Evolutionary conservation across 2,329 filamentous ascomycete genomes (phyloP).

Genomic region (Calonectria ilicicola): DNA sequence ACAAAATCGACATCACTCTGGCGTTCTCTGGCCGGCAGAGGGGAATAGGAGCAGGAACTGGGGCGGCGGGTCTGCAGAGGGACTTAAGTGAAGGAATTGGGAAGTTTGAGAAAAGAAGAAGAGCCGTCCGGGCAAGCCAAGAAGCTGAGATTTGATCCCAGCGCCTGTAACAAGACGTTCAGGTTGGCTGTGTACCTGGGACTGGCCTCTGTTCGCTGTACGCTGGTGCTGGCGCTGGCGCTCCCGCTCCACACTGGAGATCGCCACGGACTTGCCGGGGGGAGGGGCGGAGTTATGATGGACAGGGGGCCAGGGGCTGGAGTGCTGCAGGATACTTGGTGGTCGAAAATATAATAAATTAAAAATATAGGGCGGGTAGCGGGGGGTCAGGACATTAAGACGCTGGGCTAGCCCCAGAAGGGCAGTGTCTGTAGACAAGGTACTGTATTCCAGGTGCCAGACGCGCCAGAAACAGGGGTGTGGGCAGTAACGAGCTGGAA

Average conservation of each 20-base stretch:
- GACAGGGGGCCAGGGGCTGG: slow-evolving; percentile 34
- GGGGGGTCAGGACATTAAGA: background rate
- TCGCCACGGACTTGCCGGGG: slow-evolving; percentile 42
- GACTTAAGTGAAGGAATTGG: slow-evolving; percentile 23
- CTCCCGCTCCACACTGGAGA: slow-evolving; percentile 42
- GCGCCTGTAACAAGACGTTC: slow-evolving; percentile 27
- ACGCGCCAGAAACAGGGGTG: slow-evolving; percentile 10
- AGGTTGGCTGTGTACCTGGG: slow-evolving; percentile 37
- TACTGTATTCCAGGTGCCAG: slow-evolving; percentile 5
- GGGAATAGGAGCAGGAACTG: slow-evolving; percentile 21
- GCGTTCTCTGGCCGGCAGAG: slow-evolving; percentile 45
- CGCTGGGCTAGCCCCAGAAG: slow-evolving; percentile 7
- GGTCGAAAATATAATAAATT: background rate
- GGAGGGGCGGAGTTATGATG: slow-evolving; percentile 27
- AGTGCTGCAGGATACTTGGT: background rate
- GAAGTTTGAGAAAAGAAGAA: slow-evolving; percentile 7
- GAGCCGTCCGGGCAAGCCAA: slow-evolving; percentile 5
- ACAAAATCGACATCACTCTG: slow-evolving; percentile 44
- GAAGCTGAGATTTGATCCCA: slow-evolving; percentile 24
- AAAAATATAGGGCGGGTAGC: slow-evolving; percentile 8
- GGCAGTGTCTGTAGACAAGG: slow-evolving; percentile 10
- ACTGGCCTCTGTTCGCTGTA: slow-evolving; percentile 7
- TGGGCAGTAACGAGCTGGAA: background rate
- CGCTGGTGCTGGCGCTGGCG: slow-evolving; percentile 21
- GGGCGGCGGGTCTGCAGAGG: background rate